Conservation (phyloP, 352 stramenopile species). For the Phytophthora tentaculata region DNA sequence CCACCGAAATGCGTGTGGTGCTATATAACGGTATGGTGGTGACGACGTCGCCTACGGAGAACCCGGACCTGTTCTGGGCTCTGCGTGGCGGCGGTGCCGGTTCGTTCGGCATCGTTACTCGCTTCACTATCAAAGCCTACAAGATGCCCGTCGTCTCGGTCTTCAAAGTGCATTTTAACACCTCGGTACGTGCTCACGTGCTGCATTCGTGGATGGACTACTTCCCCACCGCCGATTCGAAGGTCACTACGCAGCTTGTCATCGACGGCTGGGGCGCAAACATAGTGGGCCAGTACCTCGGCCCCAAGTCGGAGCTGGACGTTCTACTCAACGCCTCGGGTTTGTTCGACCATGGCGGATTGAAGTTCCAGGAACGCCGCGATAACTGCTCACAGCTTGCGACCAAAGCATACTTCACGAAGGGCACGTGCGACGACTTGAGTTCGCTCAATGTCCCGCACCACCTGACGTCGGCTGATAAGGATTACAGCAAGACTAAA, state of each 20-base stretch:
- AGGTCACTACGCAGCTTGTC: slow-evolving; percentile 63
- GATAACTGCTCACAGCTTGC: slow-evolving; percentile 55
- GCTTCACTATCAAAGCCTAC: slow-evolving; percentile 58
- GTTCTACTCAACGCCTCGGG: slow-evolving; percentile 44
- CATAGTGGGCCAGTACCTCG: slow-evolving; percentile 54
- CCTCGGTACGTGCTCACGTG: slow-evolving; percentile 37
- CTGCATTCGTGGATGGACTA: slow-evolving; percentile 61
- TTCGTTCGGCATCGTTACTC: slow-evolving; percentile 62
- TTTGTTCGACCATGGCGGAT: slow-evolving; percentile 36
- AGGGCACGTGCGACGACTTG: slow-evolving; percentile 46
- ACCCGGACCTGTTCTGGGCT: slow-evolving; percentile 58
- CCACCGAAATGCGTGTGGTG: slow-evolving; percentile 52
- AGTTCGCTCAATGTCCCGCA: slow-evolving; percentile 43
- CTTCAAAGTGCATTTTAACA: slow-evolving; percentile 54
- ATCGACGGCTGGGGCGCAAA: slow-evolving; percentile 38
- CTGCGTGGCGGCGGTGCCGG: slow-evolving; percentile 55
- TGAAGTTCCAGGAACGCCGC: slow-evolving; percentile 44
- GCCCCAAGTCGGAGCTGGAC: slow-evolving; percentile 40
- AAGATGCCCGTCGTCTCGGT: slow-evolving; percentile 47
- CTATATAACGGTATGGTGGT: slow-evolving; percentile 51
- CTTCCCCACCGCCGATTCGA: slow-evolving; percentile 49
- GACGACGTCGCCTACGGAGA: slow-evolving; percentile 42
- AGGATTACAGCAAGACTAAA: slow-evolving; percentile 60
- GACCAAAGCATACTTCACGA: slow-evolving; percentile 59
- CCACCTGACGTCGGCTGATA: slow-evolving; percentile 42